A percentile compares a stretch with the other conserved stretches of the same genome.
Conservation (phyloP, 495 filamentous ascomycete species). For the Margaritispora aquatica region DNA sequence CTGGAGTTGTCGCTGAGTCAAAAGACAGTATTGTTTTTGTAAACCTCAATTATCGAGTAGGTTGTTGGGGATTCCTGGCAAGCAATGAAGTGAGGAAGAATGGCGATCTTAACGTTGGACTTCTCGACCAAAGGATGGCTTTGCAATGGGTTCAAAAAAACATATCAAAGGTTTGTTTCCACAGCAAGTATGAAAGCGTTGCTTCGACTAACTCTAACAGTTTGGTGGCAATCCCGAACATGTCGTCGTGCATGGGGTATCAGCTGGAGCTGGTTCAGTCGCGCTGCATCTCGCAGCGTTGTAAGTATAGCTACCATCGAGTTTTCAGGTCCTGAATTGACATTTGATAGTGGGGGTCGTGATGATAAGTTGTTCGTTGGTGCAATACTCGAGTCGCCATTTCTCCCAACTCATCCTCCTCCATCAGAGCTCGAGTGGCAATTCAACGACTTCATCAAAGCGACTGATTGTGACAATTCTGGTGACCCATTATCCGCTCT, state of each 20-base stretch:
- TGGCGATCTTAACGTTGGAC: conserved; percentile 62
- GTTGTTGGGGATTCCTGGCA: conserved; percentile 68
- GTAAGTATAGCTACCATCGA: conserved; percentile 47
- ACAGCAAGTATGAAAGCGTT: conserved; percentile 5
- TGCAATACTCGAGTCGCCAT: conserved; percentile 46
- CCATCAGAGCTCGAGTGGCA: conserved; percentile 54
- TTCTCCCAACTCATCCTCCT: conserved; percentile 53
- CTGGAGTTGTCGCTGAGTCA: conserved; percentile 51
- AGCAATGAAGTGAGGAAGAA: conserved; percentile 46
- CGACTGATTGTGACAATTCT: conserved; percentile 42
- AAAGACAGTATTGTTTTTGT: conserved; percentile 58
- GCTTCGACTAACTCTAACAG: conserved; percentile 22
- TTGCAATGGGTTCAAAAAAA: conserved; percentile 65
- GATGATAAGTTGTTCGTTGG: conserved; percentile 16
- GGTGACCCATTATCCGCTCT: conserved; percentile 7
- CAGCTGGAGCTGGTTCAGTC: conserved; percentile 53
- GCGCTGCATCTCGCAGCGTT: conserved; percentile 61
- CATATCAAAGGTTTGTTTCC: conserved; percentile 53
- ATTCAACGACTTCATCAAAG: conserved; percentile 51
- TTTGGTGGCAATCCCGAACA: conserved; percentile 56
- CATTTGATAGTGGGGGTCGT: conserved; percentile 5
- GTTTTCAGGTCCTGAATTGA: conserved; percentile 52
- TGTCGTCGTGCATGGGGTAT: conserved; percentile 63
- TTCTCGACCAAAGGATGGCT: conserved; percentile 62
- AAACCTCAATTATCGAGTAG: conserved; percentile 73